Evolutionary conservation across 371 early-diverging fungal genomes (phyloP), one percentile per base, ranked within the genome.

Genomic region (Dinochytrium kinnereticum): DNA sequence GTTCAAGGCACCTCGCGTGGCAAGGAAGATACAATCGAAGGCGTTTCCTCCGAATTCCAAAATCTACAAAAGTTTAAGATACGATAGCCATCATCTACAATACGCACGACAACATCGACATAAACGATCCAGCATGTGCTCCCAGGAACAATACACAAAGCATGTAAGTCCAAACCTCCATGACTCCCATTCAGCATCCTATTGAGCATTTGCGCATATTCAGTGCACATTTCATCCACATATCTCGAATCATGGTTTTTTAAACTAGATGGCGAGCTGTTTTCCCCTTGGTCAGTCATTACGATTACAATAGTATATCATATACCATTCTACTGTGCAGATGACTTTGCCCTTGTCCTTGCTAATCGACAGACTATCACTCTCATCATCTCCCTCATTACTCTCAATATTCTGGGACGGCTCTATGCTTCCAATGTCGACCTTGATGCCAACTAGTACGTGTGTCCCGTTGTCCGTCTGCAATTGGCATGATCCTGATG

Each of bases 361-460:
- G 53, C 76, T 64, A n/a, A 30, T 28, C 19, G 19, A 24, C 30
- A 26, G 33, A 28, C 67, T 69, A 33, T 71, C 74, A 55, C 38
- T 66, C n/a, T n/a, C n/a, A 30, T 19, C 75, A 17, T 30, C 81
- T 7, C 70, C 80, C 21, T 28, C 78, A n/a, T 61, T 77, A 26
- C 26, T 50, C 30, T 77, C 75, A 26, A 26, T 67, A 39, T 24
- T 51, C 55, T 36, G n/a, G 1, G 51, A 21, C 24, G 76, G 78
- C 36, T 91, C 89, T 51, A 93, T 87, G 33, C 87, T 84, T 36
- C 90, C 94, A 57, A 96, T 90, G 73, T 95, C 95, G 1, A 93
- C 94, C 78, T 96, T 96, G 78, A 97, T 89, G 37, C 98, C 96
- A 21, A 96, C 96, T 24, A 98, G 84, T 0, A 97, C 91, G 71